These are phyloP conservation scores for Crithidia expoeki DNA, from an alignment of 208 protist genomes.

Conservation along the genomic window DNA sequence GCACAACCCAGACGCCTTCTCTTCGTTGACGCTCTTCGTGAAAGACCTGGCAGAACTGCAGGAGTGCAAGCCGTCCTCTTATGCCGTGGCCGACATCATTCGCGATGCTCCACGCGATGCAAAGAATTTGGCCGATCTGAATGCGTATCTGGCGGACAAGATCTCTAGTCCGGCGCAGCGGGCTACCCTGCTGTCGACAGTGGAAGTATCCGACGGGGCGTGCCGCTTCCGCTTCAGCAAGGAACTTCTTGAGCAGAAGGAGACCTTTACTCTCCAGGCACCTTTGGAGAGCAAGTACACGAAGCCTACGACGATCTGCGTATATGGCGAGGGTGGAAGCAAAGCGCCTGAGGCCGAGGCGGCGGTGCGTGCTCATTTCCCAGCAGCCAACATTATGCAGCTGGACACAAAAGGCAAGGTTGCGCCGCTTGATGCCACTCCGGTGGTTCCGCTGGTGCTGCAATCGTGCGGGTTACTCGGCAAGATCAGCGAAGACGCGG, in stretches of 20 bases:
- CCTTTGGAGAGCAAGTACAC: conserved; percentile 31
- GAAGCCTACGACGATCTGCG: conserved; percentile 52
- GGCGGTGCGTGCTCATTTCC: conserved; percentile 38
- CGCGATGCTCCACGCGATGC: conserved; percentile 25
- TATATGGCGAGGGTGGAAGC: conserved; percentile 23
- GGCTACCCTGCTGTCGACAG: conserved; percentile 54
- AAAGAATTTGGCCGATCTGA: conserved; percentile 39
- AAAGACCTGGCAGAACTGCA: conserved; percentile 49
- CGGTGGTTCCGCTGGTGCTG: conserved; percentile 40
- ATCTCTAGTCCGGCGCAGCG: conserved; percentile 53
- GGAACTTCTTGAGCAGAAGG: conserved; percentile 35
- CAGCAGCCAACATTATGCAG: conserved; percentile 36
- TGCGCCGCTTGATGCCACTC: conserved; percentile 20
- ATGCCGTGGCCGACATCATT: conserved; percentile 39
- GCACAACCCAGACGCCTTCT: conserved; percentile 55
- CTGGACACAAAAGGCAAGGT: conserved; percentile 34
- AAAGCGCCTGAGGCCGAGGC: conserved; percentile 33
- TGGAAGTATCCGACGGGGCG: conserved; percentile 35
- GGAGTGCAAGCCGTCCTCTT: conserved; percentile 37
- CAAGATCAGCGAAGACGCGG: conserved; percentile 34
- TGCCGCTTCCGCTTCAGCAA: conserved; percentile 51
- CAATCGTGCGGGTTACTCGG: conserved; percentile 54
- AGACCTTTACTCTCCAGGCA: conserved; percentile 20
- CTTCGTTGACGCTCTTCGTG: conserved; percentile 69
- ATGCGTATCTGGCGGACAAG: conserved; percentile 44